phyloP scores from a whole-genome alignment of 371 early-diverging fungal genomes.

The Coemansia sp. region DNA sequence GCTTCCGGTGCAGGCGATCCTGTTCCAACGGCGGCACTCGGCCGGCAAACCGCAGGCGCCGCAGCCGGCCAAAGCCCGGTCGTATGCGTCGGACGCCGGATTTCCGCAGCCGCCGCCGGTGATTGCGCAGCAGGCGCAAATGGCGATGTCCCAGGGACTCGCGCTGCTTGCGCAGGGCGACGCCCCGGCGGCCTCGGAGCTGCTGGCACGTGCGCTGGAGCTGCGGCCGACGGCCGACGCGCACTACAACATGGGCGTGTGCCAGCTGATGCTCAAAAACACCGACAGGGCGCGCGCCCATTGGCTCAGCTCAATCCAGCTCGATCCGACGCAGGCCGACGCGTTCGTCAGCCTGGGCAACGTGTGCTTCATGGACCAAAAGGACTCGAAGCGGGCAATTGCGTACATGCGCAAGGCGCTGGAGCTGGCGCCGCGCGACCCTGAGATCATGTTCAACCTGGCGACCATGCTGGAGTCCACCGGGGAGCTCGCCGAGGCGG shows the following conservation, averaged over 20 bases:
- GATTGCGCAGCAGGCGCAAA: conserved; percentile 9
- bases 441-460: conserved; percentile 74
- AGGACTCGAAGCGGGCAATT: conserved; percentile 60
- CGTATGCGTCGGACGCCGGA: conserved; percentile 9
- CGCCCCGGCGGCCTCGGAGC: background rate
- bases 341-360: conserved; percentile 84
- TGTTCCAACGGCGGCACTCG: no score
- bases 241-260: conserved; percentile 77
- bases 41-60: background rate
- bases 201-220: background rate
- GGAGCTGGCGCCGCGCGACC: conserved; percentile 67
- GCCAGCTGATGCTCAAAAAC: conserved; percentile 69
- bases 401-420: conserved; percentile 69
- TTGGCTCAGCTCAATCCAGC: conserved; percentile 68
- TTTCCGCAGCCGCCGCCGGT: background rate
- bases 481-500: conserved; percentile 67
- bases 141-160: conserved; percentile 4
- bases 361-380: conserved; percentile 65
- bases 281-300: conserved; percentile 63
- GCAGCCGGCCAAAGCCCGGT: background rate
- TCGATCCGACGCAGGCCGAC: conserved; percentile 69
- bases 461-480: conserved; percentile 73
- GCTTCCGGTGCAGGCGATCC: background rate
- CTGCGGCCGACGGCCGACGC: conserved; percentile 18
- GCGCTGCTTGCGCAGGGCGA: conserved; percentile 9